Evolutionary conservation across 805 yeast species (phyloP), one percentile per base, ranked within the genome.

Genomic region (Saturnispora bothae): DNA sequence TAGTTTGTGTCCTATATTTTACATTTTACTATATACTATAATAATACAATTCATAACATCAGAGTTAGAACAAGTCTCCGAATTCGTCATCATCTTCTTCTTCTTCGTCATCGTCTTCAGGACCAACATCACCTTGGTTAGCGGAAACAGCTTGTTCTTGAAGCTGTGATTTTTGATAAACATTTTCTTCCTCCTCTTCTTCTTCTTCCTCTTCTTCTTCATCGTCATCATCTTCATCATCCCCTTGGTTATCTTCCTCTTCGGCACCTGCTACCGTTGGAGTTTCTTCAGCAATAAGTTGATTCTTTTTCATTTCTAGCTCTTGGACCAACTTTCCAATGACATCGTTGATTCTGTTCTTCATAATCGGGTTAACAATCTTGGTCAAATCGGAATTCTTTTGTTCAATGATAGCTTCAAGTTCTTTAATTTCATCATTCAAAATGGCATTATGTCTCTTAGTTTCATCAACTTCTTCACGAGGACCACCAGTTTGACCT

Each of bases 401-500:
- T 49, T 78, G 79, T 39, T 69, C 74, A 36, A 92, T 79, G 0
- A 89, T 86, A 13, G 69, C 50, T 53, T 83, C 86, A 43, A 92
- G 66, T 52, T 92, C 98, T 5, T 68, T 61, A 41, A 92, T 78
- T 56, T 88, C 96, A 58, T 89, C 97, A 43, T 73, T 75, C 40
- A 92, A 63, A 47, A 85, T 68, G 50, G 83, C 86, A 47, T 68
- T 68, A 55, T 83, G 83, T 48, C 77, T 79, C 38, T 59, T 62
- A 51, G 56, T 65, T 59, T 61, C 78, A 40, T 65, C 68, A 35
- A 68, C 74, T 18, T 68, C 76, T 4, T 66, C 72, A 3, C 62
- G 71, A 2, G 66, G 74, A 6, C 68, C 71, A 5, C 66, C 71
- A 3, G 65, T 71, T 10, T 35, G 39, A 4, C 27, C 40, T 4